Conservation (phyloP, 148 eudicot species). For the Persicaria maculosa region DNA sequence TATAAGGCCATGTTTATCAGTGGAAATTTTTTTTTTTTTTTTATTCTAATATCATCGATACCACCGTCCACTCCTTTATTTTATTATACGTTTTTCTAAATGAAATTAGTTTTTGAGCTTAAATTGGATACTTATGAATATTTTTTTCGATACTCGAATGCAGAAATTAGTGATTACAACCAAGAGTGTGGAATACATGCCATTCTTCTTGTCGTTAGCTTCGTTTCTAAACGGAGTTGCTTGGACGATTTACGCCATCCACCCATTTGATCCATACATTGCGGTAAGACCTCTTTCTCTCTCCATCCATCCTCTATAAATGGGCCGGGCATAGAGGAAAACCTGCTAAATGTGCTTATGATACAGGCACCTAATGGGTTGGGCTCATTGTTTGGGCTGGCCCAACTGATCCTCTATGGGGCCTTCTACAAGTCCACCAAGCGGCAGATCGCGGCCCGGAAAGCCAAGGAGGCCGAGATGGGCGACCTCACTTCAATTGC, state of each 20-base stretch:
- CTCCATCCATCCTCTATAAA: neutral
- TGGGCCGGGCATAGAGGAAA: neutral
- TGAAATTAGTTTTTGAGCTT: no score
- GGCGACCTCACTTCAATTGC: conserved; percentile 13
- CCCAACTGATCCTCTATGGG: conserved; percentile 54
- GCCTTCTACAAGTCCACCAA: conserved; percentile 56
- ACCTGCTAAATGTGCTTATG: neutral
- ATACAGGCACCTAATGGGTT: conserved; percentile 63
- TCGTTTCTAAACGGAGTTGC: conserved; percentile 66
- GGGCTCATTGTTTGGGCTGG: conserved; percentile 51
- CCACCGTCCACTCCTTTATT: no score
- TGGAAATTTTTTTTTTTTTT: neutral
- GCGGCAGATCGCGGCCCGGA: conserved; percentile 34
- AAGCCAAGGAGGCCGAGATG: conserved; percentile 30
- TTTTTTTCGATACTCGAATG: neutral
- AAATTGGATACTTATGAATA: neutral
- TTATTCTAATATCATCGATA: neutral
- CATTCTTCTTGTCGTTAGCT: conserved; percentile 56
- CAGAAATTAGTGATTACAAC: conserved; percentile 81
- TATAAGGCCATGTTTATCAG: no score
- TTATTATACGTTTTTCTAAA: no score
- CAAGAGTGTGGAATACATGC: conserved; percentile 91
- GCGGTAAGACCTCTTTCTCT: conserved; percentile 27
- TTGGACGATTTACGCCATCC: conserved; percentile 72
- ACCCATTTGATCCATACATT: conserved; percentile 57